phyloP scores from a whole-genome alignment of 129 eudicot species.

The Helichrysum umbraculigerum region DNA sequence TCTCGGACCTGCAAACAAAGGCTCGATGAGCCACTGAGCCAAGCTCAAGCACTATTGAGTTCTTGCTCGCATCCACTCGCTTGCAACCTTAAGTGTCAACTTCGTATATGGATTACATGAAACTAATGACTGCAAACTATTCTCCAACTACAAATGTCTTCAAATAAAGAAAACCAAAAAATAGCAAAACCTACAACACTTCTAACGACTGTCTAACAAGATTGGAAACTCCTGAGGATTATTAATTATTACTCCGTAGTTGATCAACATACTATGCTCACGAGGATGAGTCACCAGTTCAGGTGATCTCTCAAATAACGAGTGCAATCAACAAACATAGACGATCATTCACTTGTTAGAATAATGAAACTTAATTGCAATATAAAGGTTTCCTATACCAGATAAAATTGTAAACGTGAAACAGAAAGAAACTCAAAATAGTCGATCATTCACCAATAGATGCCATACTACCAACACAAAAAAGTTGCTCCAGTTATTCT shows the following conservation, averaged over 20 bases:
- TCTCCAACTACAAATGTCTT: neutral
- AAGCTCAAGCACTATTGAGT: too few species aligned
- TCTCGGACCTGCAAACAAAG: too few species aligned
- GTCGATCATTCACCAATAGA: slow-evolving; percentile 3
- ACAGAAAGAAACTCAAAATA: neutral
- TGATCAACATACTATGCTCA: neutral
- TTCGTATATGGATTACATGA: too few species aligned
- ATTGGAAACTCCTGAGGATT: neutral
- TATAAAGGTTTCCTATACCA: neutral
- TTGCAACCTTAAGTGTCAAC: neutral
- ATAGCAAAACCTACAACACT: neutral
- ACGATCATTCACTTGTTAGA: neutral
- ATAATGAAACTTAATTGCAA: neutral
- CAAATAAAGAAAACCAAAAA: neutral
- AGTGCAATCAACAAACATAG: neutral
- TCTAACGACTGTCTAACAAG: neutral
- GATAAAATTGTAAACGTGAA: neutral
- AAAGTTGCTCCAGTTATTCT: slow-evolving; percentile 16
- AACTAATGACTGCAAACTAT: neutral
- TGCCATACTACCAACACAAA: neutral
- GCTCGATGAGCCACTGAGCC: too few species aligned
- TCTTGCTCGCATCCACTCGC: neutral
- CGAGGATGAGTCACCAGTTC: neutral
- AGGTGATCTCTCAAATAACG: neutral
- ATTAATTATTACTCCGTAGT: too few species aligned